A percentile compares a stretch with the other conserved stretches of the same genome.
phyloP scores from a whole-genome alignment of 805 yeast genomes.

The Blastobotrys americana region DNA sequence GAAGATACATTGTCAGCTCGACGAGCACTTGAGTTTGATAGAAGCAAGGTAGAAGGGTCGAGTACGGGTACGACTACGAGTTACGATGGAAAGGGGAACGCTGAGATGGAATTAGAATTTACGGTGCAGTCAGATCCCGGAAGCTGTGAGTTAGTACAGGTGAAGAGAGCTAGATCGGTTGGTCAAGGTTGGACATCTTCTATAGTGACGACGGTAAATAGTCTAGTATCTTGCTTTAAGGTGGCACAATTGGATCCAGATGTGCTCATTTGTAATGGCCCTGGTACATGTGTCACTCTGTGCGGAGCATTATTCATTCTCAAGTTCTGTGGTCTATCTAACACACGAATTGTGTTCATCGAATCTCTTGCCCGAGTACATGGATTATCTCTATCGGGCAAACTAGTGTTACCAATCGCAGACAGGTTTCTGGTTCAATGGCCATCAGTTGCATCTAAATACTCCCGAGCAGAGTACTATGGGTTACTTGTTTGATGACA shows the following conservation, averaged over 20 bases:
- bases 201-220: slow-evolving; percentile 37
- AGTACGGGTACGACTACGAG: neutral
- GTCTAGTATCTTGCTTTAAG: slow-evolving; percentile 30
- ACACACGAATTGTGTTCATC: slow-evolving; percentile 62
- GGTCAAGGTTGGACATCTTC: slow-evolving; percentile 48
- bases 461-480: slow-evolving; percentile 59
- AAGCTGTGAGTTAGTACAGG: slow-evolving; percentile 23
- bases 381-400: slow-evolving; percentile 69
- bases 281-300: slow-evolving; percentile 71
- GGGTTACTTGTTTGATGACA: slow-evolving; percentile 60
- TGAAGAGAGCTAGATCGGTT: slow-evolving; percentile 55
- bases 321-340: slow-evolving; percentile 25
- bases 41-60: neutral
- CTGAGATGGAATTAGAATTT: slow-evolving; percentile 21
- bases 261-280: slow-evolving; percentile 61
- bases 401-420: slow-evolving; percentile 57
- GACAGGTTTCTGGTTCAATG: slow-evolving; percentile 88
- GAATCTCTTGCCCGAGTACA: slow-evolving; percentile 84
- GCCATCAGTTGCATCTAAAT: slow-evolving; percentile 49
- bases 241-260: slow-evolving; percentile 33
- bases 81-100: too few relatives aligned
- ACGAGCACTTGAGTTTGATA: slow-evolving; percentile 25
- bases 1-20: slow-evolving; percentile 46
- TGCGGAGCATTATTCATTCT: slow-evolving; percentile 49
- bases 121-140: slow-evolving; percentile 29